These are phyloP conservation scores for Cunninghamia lanceolata DNA, from an alignment of 75 land plant genomes.

Conservation along the genomic window DNA sequence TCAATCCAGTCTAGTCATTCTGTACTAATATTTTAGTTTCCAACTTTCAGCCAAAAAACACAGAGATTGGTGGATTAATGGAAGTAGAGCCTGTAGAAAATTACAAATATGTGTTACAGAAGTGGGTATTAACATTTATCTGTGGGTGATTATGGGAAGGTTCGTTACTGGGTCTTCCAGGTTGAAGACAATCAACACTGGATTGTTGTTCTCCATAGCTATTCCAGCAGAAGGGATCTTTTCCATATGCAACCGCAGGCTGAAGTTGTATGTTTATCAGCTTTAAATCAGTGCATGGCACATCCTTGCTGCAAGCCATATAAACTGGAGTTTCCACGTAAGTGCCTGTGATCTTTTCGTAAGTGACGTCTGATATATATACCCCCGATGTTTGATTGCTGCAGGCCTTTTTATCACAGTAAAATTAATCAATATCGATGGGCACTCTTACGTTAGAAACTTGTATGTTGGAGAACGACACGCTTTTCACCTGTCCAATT, in stretches of 20 bases:
- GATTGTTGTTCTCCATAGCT: too few species aligned
- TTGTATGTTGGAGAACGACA: slow-evolving; percentile 43
- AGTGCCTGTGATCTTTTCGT: slow-evolving; percentile 24
- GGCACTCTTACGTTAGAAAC: slow-evolving; percentile 45
- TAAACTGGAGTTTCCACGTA: slow-evolving; percentile 39
- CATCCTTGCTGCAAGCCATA: slow-evolving; percentile 35
- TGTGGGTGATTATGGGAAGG: too few species aligned
- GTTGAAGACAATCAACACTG: slow-evolving; percentile 27
- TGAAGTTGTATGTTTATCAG: slow-evolving; percentile 47
- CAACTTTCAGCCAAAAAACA: too few species aligned
- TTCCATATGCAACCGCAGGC: slow-evolving; percentile 15
- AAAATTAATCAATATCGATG: slow-evolving; percentile 66
- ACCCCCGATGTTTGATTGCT: slow-evolving; percentile 64
- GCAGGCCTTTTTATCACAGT: slow-evolving; percentile 63
- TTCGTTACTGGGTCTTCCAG: not conserved
- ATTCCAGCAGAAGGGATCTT: too few species aligned
- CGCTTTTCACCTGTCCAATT: slow-evolving; percentile 40
- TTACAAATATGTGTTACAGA: too few species aligned
- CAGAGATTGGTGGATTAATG: too few species aligned
- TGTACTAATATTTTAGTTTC: too few species aligned
- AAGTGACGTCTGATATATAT: slow-evolving; percentile 47
- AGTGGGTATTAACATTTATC: too few species aligned
- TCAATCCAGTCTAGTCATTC: too few species aligned
- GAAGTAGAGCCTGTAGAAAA: too few species aligned
- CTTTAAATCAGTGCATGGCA: too few species aligned